Evolutionary conservation across 176 grass and related monocot species (phyloP).

Genomic region (Triticum dicoccoides): DNA sequence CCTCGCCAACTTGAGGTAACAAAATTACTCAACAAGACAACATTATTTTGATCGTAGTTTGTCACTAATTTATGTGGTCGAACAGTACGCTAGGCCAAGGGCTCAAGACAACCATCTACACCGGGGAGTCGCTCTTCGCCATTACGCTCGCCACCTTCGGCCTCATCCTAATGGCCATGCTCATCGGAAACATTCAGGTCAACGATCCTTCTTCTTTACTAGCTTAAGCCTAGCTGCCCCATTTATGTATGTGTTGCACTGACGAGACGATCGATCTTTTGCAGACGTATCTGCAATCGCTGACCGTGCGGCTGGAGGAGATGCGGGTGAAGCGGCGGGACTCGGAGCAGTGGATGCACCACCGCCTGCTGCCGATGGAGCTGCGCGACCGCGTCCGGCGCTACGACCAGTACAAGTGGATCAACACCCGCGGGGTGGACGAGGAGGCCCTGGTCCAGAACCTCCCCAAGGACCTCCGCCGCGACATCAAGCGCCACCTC

Average conservation of each 20-base stretch:
- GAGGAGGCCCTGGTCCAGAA: constrained; percentile 68
- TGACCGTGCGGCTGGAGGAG: constrained; percentile 65
- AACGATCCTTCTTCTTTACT: not conserved
- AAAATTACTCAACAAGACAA: too few species aligned
- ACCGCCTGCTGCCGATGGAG: constrained; percentile 53
- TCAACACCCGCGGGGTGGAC: constrained; percentile 68
- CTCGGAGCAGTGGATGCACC: constrained; percentile 92
- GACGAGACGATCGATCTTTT: not conserved
- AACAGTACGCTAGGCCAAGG: constrained; percentile 65
- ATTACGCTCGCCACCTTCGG: constrained; percentile 67
- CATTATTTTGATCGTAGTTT: too few species aligned
- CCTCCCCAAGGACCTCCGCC: constrained; percentile 75
- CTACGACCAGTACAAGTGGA: constrained; percentile 83
- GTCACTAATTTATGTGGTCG: too few species aligned
- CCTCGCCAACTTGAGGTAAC: constrained; percentile 75
- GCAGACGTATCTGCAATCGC: constrained; percentile 70
- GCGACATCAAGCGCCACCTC: constrained; percentile 87
- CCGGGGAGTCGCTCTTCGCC: constrained; percentile 65
- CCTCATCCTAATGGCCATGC: constrained; percentile 76
- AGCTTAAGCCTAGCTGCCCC: too few species aligned
- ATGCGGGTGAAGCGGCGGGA: constrained; percentile 68
- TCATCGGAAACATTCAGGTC: constrained; percentile 79
- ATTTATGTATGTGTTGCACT: not conserved
- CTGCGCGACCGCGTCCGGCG: constrained; percentile 67
- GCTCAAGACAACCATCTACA: constrained; percentile 59